Conservation (phyloP, 2,329 filamentous ascomycete species). For the Karstenula rhodostoma region DNA sequence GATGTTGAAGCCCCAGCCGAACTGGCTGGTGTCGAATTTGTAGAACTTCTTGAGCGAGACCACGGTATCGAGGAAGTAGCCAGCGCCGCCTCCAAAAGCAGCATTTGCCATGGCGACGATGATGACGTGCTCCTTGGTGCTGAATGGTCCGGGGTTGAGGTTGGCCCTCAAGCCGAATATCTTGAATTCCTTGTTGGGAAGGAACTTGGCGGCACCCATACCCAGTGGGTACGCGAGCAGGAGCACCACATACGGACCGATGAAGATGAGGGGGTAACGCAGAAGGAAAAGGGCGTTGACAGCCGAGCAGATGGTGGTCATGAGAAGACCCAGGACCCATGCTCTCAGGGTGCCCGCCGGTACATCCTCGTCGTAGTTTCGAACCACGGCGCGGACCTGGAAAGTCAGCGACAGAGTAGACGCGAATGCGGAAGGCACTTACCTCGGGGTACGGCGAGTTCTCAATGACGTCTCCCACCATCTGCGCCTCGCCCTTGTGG, state of each 20-base stretch:
- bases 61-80: slow-evolving; percentile 78
- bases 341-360: slow-evolving; percentile 43
- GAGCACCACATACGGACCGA: slow-evolving; percentile 44
- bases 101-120: slow-evolving; percentile 72
- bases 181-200: slow-evolving; percentile 62
- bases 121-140: slow-evolving; percentile 69
- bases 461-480: slow-evolving; percentile 16
- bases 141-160: slow-evolving; percentile 66
- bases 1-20: slow-evolving; percentile 55
- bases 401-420: not conserved
- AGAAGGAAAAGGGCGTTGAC: slow-evolving; percentile 44
- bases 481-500: slow-evolving; percentile 3
- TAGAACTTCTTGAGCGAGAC: slow-evolving; percentile 77
- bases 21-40: slow-evolving; percentile 46
- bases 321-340: slow-evolving; percentile 40
- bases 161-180: slow-evolving; percentile 64
- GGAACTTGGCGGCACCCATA: slow-evolving; percentile 62
- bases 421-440: not conserved
- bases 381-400: slow-evolving; percentile 21
- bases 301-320: slow-evolving; percentile 33
- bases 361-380: slow-evolving; percentile 21
- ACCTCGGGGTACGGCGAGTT: slow-evolving; percentile 23
- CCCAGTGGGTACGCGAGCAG: slow-evolving; percentile 55
- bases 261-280: slow-evolving; percentile 39
- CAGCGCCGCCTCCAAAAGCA: slow-evolving; percentile 50